phyloP scores from a whole-genome alignment of 306 rosid genomes.

The Prunus davidiana region DNA sequence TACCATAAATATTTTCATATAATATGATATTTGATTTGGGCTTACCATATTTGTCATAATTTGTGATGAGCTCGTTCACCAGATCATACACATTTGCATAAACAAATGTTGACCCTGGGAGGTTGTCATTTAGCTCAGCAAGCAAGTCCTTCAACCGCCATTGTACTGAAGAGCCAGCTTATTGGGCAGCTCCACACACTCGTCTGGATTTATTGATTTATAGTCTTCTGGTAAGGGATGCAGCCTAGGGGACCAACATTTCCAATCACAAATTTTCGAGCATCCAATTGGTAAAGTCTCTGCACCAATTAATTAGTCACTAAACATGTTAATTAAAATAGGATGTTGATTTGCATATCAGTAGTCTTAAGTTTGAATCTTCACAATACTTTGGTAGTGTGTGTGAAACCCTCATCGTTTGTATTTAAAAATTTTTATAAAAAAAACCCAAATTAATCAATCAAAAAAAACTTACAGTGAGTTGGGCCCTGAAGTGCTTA shows the following conservation, averaged over 20 bases:
- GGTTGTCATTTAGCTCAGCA: slow-evolving; percentile 60
- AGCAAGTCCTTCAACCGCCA: slow-evolving; percentile 70
- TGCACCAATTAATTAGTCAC: slow-evolving; percentile 20
- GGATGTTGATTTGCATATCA: no score
- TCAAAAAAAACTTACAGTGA: slow-evolving; percentile 42
- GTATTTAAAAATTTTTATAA: no score
- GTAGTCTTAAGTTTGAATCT: no score
- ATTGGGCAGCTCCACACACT: slow-evolving; percentile 87
- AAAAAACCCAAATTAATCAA: not conserved
- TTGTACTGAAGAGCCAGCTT: slow-evolving; percentile 76
- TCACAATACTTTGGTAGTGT: no score
- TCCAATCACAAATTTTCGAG: slow-evolving; percentile 73
- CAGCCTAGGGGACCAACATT: slow-evolving; percentile 95
- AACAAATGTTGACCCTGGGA: slow-evolving; percentile 70
- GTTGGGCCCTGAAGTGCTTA: slow-evolving; percentile 64
- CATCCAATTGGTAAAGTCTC: slow-evolving; percentile 86
- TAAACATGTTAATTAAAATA: not conserved
- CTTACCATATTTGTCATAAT: slow-evolving; percentile 64
- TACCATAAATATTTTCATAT: not conserved
- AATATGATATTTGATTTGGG: not conserved
- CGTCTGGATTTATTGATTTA: slow-evolving; percentile 66
- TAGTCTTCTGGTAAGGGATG: slow-evolving; percentile 85
- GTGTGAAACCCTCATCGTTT: no score
- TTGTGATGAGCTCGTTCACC: slow-evolving; percentile 57
- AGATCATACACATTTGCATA: slow-evolving; percentile 80